These are phyloP conservation scores for Cetradonia linearis DNA, from an alignment of 495 filamentous ascomycete species.

Conservation along the genomic window DNA sequence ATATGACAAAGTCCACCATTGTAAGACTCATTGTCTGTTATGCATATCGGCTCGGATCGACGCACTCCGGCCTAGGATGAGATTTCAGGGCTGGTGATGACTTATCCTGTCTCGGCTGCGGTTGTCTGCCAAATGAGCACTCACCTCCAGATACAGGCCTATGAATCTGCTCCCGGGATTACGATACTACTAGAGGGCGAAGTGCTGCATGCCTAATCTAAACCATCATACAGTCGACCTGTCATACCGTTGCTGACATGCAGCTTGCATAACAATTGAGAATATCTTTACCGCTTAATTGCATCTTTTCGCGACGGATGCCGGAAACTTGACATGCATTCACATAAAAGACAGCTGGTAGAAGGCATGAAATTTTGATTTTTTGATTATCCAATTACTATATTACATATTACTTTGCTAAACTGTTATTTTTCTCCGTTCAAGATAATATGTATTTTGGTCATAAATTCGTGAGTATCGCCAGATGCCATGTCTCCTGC, in stretches of 20 bases:
- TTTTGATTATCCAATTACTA: background rate
- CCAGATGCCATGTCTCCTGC: background rate
- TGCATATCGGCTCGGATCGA: conserved; percentile 2
- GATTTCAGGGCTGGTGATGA: background rate
- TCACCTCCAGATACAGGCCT: background rate
- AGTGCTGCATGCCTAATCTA: background rate
- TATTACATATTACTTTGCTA: conserved; percentile 3
- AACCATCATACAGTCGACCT: background rate
- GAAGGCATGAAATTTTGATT: background rate
- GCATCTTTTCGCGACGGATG: conserved; percentile 2
- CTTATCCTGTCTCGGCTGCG: background rate
- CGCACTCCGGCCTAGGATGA: background rate
- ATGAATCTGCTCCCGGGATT: background rate
- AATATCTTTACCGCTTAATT: background rate
- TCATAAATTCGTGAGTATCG: conserved; percentile 3
- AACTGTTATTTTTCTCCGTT: too few species aligned
- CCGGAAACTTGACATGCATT: background rate
- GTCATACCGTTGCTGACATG: background rate
- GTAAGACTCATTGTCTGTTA: background rate
- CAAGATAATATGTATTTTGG: background rate
- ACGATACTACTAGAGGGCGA: background rate
- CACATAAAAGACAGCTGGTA: background rate
- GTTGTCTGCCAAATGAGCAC: background rate
- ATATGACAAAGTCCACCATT: background rate
- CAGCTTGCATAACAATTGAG: background rate